Conservation (phyloP, 208 protist species). For the Crithidia mellificae region DNA sequence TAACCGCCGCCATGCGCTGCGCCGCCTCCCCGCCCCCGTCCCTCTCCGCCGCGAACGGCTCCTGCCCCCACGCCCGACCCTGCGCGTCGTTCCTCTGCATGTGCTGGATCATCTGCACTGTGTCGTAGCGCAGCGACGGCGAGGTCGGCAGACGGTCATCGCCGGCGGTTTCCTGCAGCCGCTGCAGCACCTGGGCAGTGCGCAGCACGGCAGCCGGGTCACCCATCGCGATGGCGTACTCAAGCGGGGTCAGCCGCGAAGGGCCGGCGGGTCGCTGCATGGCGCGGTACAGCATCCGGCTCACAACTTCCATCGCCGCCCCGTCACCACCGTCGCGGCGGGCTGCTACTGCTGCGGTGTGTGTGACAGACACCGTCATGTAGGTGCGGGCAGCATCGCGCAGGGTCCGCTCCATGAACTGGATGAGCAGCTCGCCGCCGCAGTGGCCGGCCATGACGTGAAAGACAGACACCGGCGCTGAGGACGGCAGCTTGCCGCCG, state of each 20-base stretch:
- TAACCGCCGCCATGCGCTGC: neutral
- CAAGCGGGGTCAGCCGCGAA: constrained; percentile 63
- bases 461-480: constrained; percentile 24
- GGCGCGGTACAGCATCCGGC: constrained; percentile 36
- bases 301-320: constrained; percentile 22
- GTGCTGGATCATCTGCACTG: constrained; percentile 3
- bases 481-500: too few relatives aligned
- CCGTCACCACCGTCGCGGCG: constrained; percentile 13
- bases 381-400: constrained; percentile 17
- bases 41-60: neutral
- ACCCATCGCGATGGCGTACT: constrained; percentile 67
- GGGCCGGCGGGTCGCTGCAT: constrained; percentile 48
- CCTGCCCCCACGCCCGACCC: neutral
- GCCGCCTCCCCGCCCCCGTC: neutral
- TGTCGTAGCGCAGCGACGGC: constrained; percentile 4
- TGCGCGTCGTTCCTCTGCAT: neutral
- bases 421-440: constrained; percentile 45
- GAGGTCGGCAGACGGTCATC: neutral
- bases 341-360: too few relatives aligned
- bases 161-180: constrained; percentile 36
- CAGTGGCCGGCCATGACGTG: constrained; percentile 52
- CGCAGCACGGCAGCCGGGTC: constrained; percentile 60
- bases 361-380: neutral
- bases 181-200: constrained; percentile 59
- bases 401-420: constrained; percentile 47